Evolutionary conservation across 208 protist species (phyloP), one percentile per base, ranked within the genome.

Genomic region (Phytomonas sp.): DNA sequence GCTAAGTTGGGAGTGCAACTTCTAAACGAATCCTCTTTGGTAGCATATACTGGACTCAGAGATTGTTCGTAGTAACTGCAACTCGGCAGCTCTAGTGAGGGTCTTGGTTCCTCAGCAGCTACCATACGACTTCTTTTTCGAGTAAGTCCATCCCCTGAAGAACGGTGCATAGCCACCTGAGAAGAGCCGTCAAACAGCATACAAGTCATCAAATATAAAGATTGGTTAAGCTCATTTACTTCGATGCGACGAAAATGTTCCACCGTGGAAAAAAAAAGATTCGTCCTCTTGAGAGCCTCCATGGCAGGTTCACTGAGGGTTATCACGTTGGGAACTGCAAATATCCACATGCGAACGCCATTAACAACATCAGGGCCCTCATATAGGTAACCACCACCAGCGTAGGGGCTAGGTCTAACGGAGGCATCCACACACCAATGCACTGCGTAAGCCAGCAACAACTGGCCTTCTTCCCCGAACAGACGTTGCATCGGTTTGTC

Each of bases 371-470:
- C 88, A 28, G 81, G 75, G 28, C 88, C 88, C 36, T 84, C 84
- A 62, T 92, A 94, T 66, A 75, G 82, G 70, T 72, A 75, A 60
- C 77, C 67, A 53, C 53, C 74, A 7, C 64, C 72, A 40, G 36
- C 36, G 17, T 75, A 28, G 2, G 40, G 67, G 23, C 90, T 83
- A 20, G 73, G 32, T 17, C 68, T 73, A 26, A 95, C 84, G 29
- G 62, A 81, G 6, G 82, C 89, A 66, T 92, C 79, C 31, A 64
- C 83, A 69, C 89, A 95, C 85, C 87, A 95, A 79, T 95, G 83
- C 31, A 92, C 79, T n/a, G 86, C 79, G 66, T 81, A 89, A 23
- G 79, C 75, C 59, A 95, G 23, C 66, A 83, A 60, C 8, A 91
- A 70, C 53, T 68, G 17, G 59, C 84, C 82, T 30, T 89, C 82